Base-by-base conservation (phyloP, 1,139 yeast genomes). In the Protomyces pachydermus region DNA sequence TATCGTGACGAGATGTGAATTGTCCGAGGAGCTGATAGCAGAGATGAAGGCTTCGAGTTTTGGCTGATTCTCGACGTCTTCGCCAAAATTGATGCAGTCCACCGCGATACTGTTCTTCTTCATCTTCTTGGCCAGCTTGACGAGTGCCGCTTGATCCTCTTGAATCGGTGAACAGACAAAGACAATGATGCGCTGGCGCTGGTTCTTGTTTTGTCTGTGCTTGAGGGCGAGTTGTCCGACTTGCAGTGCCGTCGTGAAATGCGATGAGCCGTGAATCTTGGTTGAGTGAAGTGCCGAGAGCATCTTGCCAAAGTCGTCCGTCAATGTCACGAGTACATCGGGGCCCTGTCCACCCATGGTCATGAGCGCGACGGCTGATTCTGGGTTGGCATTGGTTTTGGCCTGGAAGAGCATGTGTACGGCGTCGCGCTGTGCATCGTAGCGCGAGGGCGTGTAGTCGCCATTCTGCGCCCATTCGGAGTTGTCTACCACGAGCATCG, bases 391-490 rank as follows among this genome's bases (percentile, higher is more conserved):
- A 73, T 87, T 86, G 68, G 90, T 84, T 76, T 93, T 91, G 69
- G 88, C 85, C 69, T 88, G 88, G 79, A 93, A 95, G 61, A 95
- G 84, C 71, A 86, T 81, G 72, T 91, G 95, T 28, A 93, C 91
- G n/a, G 97, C 86, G 67, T 95, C 96, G 68, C 88, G 80, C 76
- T 95, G 97, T 1, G 98, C 97, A 67, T 88, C 96, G 74, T 87
- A 91, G 72, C 98, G 82, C 28, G 95, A 86, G 35, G 96, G 85
- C 56, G 90, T 81, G 73, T 86, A 95, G 75, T 95, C 98, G 51
- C 98, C 98, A 74, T 93, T 93, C 72, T 98, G 82, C 84, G 91
- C 88, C 76, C 82, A 93, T 78, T 95, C 98, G 66, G 97, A 90
- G 81, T 91, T 91, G 78, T 95, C 98, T 73, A 93, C 84, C 71